Conservation (phyloP, 2,329 filamentous ascomycete species). For the Epichloe glyceriae region DNA sequence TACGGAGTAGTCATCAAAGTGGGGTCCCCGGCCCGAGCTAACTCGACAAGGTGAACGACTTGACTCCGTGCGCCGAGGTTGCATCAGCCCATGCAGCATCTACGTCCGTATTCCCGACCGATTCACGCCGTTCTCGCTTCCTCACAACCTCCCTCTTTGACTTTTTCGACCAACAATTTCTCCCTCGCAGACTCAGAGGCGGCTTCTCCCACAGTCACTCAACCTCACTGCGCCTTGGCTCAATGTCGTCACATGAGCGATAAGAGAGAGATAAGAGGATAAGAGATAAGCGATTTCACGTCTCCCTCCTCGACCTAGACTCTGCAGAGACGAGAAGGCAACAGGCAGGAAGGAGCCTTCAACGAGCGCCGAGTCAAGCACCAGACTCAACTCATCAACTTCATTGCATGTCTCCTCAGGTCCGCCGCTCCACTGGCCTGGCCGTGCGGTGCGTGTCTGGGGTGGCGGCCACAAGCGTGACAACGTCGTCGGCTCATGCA, state of each 20-base stretch:
- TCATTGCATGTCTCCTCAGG: constrained; percentile 19
- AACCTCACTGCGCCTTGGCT: background rate
- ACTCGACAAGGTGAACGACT: no score
- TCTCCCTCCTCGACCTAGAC: no score
- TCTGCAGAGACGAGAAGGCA: no score
- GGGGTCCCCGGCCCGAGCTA: background rate
- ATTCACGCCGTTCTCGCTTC: constrained; percentile 1
- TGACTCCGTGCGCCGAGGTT: background rate
- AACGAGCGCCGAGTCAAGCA: background rate
- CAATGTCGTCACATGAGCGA: background rate
- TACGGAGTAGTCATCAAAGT: no score
- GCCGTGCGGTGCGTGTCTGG: constrained; percentile 9
- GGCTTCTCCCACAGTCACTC: no score
- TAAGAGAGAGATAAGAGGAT: background rate
- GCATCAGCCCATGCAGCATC: background rate
- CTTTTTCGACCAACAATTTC: background rate
- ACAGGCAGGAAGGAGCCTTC: no score
- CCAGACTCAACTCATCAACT: background rate
- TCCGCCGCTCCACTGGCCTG: constrained; percentile 18
- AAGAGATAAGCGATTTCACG: no score
- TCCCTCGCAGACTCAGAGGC: background rate
- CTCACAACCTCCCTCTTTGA: background rate
- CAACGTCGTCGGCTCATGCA: background rate
- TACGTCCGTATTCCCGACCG: constrained; percentile 5
- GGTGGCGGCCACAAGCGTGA: background rate